phyloP scores from a whole-genome alignment of 371 early-diverging fungal species.

The Cokeromyces recurvatus region DNA sequence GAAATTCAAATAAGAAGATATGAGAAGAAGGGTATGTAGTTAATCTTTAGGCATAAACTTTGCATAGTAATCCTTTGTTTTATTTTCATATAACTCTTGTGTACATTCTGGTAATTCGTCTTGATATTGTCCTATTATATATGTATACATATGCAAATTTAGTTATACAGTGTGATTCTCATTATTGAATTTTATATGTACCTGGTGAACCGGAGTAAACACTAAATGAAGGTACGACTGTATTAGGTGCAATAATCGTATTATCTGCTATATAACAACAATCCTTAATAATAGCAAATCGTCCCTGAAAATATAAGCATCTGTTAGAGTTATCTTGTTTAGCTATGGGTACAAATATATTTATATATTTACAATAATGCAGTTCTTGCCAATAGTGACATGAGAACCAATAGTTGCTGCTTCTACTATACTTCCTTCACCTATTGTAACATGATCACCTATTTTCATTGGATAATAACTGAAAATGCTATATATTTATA shows the following conservation, averaged over 20 bases:
- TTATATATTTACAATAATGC: conserved; percentile 83
- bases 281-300: conserved; percentile 94
- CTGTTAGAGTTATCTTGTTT: neutral
- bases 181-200: conserved; percentile 17
- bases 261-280: conserved; percentile 86
- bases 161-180: too few species aligned
- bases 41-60: conserved; percentile 65
- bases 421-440: conserved; percentile 84
- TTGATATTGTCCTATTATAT: conserved; percentile 50
- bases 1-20: too few species aligned
- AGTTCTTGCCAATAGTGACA: conserved; percentile 90
- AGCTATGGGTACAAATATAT: too few species aligned
- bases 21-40: too few species aligned
- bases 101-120: conserved; percentile 84
- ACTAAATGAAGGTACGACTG: conserved; percentile 89
- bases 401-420: conserved; percentile 90
- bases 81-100: conserved; percentile 71
- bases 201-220: conserved; percentile 82
- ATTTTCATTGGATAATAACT: conserved; percentile 96
- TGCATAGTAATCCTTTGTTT: conserved; percentile 73
- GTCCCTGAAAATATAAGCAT: conserved; percentile 68
- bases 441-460: conserved; percentile 90
- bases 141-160: too few species aligned
- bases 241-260: conserved; percentile 87
- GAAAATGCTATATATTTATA: conserved; percentile 51